These are phyloP conservation scores for Suillus tomentosus DNA, from an alignment of 768 basidiomycete genomes.

Conservation along the genomic window DNA sequence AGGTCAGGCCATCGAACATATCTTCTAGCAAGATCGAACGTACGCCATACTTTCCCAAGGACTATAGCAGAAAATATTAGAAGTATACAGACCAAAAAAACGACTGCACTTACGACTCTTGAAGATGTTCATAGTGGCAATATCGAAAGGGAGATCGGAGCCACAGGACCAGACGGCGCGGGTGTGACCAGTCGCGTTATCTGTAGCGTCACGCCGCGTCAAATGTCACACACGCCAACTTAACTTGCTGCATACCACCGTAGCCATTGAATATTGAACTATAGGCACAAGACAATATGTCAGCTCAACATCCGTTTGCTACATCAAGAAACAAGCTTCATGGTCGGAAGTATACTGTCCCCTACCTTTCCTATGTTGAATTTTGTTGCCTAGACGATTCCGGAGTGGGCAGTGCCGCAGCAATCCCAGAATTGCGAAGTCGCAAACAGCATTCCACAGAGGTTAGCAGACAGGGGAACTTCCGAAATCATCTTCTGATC, in stretches of 20 bases:
- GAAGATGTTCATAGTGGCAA: conserved; percentile 77
- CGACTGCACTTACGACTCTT: conserved; percentile 61
- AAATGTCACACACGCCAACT: conserved; percentile 13
- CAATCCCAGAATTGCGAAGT: conserved; percentile 20
- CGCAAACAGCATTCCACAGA: conserved; percentile 18
- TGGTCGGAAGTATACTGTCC: not conserved
- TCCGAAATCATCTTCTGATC: not conserved
- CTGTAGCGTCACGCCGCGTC: conserved; percentile 23
- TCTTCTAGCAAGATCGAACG: conserved; percentile 38
- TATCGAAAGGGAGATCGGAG: conserved; percentile 19
- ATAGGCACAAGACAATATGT: not conserved
- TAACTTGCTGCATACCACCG: not conserved
- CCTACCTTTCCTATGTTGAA: not conserved
- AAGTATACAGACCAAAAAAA: conserved; percentile 9
- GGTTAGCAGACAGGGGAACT: conserved; percentile 15
- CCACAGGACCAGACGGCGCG: conserved; percentile 14
- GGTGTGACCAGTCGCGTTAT: conserved; percentile 32
- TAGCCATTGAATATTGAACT: not conserved
- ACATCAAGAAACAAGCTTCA: not conserved
- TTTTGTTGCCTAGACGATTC: conserved; percentile 12
- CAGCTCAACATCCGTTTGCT: not conserved
- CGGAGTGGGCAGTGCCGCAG: conserved; percentile 4
- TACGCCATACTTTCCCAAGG: conserved; percentile 93
- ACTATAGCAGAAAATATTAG: conserved; percentile 49
- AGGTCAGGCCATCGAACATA: conserved; percentile 26